Evolutionary conservation across 2,329 filamentous ascomycete genomes (phyloP).

Genomic region (Trichoderma hamatum): DNA sequence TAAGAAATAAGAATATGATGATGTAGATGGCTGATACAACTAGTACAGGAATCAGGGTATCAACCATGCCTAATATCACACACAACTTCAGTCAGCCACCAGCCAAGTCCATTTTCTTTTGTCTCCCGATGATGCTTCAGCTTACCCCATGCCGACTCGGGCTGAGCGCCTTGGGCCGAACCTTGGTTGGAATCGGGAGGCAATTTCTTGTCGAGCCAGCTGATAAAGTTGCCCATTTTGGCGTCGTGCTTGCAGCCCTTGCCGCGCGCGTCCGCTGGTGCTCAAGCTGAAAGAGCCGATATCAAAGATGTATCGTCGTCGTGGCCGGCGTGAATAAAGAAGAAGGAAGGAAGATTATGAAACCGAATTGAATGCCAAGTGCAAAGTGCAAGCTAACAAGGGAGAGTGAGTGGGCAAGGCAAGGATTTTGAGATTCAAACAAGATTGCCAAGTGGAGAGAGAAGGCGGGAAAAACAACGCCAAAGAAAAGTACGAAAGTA

Average conservation of each 20-base stretch:
- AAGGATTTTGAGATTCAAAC: constrained; percentile 12
- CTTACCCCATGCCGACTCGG: constrained; percentile 44
- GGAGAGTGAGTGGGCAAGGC: not conserved
- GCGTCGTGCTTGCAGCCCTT: constrained; percentile 29
- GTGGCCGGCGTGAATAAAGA: not conserved
- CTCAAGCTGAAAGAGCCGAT: not conserved
- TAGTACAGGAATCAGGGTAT: constrained; percentile 58
- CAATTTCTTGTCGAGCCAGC: constrained; percentile 43
- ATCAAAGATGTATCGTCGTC: not conserved
- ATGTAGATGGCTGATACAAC: constrained; percentile 53
- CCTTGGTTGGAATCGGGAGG: constrained; percentile 33
- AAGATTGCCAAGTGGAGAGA: not conserved
- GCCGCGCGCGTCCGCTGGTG: constrained; percentile 3
- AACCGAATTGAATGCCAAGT: not conserved
- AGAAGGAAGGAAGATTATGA: not conserved
- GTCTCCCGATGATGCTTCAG: not conserved
- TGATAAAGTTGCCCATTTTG: constrained; percentile 45
- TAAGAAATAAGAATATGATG: constrained; percentile 53
- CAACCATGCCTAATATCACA: constrained; percentile 43
- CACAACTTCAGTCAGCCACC: constrained; percentile 21
- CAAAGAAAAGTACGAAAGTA: not conserved
- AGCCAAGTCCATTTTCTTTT: too few relatives aligned
- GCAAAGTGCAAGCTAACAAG: not conserved
- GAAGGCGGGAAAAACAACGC: constrained; percentile 3
- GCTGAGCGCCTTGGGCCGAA: constrained; percentile 32